Conservation (phyloP, 176 grass and related monocot species). For the Phoenix roebelenii region DNA sequence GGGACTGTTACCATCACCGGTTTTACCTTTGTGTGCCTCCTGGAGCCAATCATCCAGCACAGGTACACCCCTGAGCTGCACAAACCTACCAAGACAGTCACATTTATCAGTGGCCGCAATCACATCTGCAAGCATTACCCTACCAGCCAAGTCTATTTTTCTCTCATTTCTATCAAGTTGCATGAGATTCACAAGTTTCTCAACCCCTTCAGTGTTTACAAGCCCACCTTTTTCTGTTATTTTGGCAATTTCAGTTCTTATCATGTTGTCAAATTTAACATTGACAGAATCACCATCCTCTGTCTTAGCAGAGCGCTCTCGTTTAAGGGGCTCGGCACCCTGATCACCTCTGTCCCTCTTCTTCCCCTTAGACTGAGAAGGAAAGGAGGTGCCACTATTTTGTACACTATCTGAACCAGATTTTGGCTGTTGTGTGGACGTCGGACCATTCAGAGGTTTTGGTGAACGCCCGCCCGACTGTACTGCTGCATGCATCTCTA, state of each 20-base stretch:
- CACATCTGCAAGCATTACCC: slow-evolving; percentile 60
- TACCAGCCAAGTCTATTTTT: slow-evolving; percentile 53
- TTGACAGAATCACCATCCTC: slow-evolving; percentile 42
- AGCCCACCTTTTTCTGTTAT: slow-evolving; percentile 68
- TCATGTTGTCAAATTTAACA: slow-evolving; percentile 37
- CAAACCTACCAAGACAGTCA: slow-evolving; percentile 63
- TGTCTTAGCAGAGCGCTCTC: slow-evolving; percentile 42
- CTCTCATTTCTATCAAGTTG: slow-evolving; percentile 60
- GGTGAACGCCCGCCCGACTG: slow-evolving; percentile 73
- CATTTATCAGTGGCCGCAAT: slow-evolving; percentile 59
- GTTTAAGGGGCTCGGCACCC: slow-evolving; percentile 37
- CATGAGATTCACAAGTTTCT: slow-evolving; percentile 68
- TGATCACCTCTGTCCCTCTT: slow-evolving; percentile 76
- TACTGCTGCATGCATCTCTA: slow-evolving; percentile 93
- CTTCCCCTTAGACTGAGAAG: slow-evolving; percentile 60
- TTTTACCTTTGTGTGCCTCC: slow-evolving; percentile 84
- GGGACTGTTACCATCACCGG: slow-evolving; percentile 57
- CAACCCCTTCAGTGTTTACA: slow-evolving; percentile 55
- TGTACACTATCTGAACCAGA: slow-evolving; percentile 41
- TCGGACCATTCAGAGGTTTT: slow-evolving; percentile 44
- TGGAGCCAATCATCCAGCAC: slow-evolving; percentile 86
- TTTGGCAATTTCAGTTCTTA: slow-evolving; percentile 49
- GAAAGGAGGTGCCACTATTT: slow-evolving; percentile 39
- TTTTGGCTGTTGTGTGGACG: slow-evolving; percentile 56
- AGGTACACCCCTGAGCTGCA: slow-evolving; percentile 67